Evolutionary conservation across 148 eudicot genomes (phyloP), one percentile per base, ranked within the genome.

Genomic region (Chenopodium album): DNA sequence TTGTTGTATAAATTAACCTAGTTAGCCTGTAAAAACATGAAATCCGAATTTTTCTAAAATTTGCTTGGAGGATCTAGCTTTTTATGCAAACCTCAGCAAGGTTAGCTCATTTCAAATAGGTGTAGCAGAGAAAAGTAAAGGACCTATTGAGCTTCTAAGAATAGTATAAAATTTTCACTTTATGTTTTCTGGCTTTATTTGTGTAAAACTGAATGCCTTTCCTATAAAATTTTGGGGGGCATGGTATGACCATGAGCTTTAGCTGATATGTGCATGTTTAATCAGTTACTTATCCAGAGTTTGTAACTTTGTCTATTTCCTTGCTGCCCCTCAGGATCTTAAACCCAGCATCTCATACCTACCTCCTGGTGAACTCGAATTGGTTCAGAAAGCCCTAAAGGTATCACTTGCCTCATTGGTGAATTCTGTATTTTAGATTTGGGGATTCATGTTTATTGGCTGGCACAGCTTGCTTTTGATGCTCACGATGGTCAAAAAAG

Each of bases 401-500:
- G 90, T 88, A 82, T 75, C 29, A 76, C 73, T 73, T 89, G 85
- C 46, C 22, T 80, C 71, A 19, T 4, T 77, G 48, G 28, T 37
- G 19, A 85, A 26, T 34, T 29, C 7, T 63, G 31, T 41, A n/a
- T 29, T 66, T 71, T 9, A 31, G 34, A 13, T 50, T 48, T 52
- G 70, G 37, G 78, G 75, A 78, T 82, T 77, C 59, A 47, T 65
- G 44, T 82, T 37, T 70, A 37, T 64, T 85, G 82, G 77, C 71
- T 87, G 67, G 75, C 81, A 79, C 90, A 96, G 99, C 89, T 96
- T 85, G 99, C 99, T 74, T 96, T 94, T 86, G 94, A 92, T 85
- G 99, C 99, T 71, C 99, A 96, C 82, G 88, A 91, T 85, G 99
- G 99, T 79, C 99, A 96, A 90, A 96, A 88, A 86, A 85, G 99